Percentiles rank a stretch among this genome's conserved stretches.
Evolutionary conservation across 441 rosid genomes (phyloP).

Genomic region (Gossypium lobatum): DNA sequence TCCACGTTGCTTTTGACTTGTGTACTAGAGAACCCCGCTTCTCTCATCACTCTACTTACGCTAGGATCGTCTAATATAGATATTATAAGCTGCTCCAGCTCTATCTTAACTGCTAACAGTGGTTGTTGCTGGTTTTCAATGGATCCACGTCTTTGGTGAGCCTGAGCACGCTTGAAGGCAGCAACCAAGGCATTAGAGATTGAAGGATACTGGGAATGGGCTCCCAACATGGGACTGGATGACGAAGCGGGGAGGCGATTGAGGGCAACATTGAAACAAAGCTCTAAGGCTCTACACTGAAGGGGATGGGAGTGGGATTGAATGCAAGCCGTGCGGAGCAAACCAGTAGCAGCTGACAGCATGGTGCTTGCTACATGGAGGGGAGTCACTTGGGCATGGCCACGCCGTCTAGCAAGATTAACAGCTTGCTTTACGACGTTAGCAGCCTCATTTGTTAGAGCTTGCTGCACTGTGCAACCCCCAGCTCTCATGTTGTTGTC

Average conservation of each 20-base stretch:
- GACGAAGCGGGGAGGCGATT: slow-evolving; percentile 54
- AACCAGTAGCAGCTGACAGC: slow-evolving; percentile 50
- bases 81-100: slow-evolving; percentile 61
- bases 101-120: slow-evolving; percentile 56
- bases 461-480: slow-evolving; percentile 66
- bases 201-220: slow-evolving; percentile 41
- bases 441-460: slow-evolving; percentile 57
- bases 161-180: slow-evolving; percentile 75
- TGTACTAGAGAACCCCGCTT: slow-evolving; percentile 70
- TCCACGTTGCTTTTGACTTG: slow-evolving; percentile 65
- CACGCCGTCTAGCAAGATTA: slow-evolving; percentile 53
- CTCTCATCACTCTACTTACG: slow-evolving; percentile 74
- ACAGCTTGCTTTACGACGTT: slow-evolving; percentile 57
- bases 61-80: slow-evolving; percentile 73
- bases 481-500: slow-evolving; percentile 56
- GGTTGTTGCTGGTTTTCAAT: slow-evolving; percentile 66
- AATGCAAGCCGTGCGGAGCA: slow-evolving; percentile 62
- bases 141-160: slow-evolving; percentile 71
- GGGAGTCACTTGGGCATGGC: slow-evolving; percentile 79
- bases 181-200: slow-evolving; percentile 72
- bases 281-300: slow-evolving; percentile 69
- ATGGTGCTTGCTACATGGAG: slow-evolving; percentile 70
- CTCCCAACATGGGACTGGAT: background rate
- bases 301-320: slow-evolving; percentile 69
- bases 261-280: slow-evolving; percentile 73